Conservation (phyloP, 345 rosid species). For the Murraya koenigii region DNA sequence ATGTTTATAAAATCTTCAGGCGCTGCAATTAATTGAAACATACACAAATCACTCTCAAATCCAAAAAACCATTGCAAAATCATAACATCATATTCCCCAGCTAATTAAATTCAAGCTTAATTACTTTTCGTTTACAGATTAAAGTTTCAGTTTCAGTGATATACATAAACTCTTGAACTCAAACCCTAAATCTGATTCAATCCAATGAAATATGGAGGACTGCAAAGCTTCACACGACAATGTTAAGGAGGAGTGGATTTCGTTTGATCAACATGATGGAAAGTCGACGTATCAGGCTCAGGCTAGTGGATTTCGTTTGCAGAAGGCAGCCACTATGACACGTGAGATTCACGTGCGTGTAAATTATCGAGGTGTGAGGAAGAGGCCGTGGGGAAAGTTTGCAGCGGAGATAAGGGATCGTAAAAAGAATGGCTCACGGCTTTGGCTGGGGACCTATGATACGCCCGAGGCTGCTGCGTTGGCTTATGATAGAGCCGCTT, state of each 20-base stretch:
- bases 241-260: not conserved
- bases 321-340: not conserved
- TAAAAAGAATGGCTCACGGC: constrained; percentile 57
- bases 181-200: not conserved
- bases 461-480: constrained; percentile 28
- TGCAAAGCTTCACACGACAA: not conserved
- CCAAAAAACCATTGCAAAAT: too few relatives aligned
- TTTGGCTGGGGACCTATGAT: constrained; percentile 74
- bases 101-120: too few relatives aligned
- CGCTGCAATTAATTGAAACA: too few relatives aligned
- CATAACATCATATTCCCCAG: too few relatives aligned
- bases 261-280: not conserved
- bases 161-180: too few relatives aligned
- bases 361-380: constrained; percentile 29
- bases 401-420: constrained; percentile 74
- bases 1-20: too few relatives aligned
- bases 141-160: not conserved
- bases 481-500: constrained; percentile 21
- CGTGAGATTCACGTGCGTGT: not conserved
- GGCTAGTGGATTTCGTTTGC: too few relatives aligned
- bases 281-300: not conserved
- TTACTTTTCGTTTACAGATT: not conserved
- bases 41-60: too few relatives aligned
- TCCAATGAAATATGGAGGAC: not conserved
- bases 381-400: constrained; percentile 68